phyloP scores from a whole-genome alignment of 208 protist genomes.

The Crithidia sp. region DNA sequence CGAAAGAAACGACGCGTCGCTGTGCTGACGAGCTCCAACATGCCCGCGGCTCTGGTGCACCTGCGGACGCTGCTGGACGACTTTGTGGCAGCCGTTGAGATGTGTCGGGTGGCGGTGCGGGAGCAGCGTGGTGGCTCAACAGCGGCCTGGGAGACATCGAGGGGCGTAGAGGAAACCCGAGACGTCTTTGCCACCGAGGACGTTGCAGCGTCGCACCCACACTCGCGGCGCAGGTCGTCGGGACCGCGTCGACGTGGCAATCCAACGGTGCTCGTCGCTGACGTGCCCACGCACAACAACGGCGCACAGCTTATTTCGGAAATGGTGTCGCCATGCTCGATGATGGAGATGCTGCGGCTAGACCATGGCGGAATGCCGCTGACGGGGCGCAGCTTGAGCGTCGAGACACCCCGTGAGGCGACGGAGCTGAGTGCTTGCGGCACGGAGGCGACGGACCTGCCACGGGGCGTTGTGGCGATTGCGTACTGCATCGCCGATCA shows the following conservation, averaged over 20 bases:
- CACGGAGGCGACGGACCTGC: conserved; percentile 13
- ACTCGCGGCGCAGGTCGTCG: conserved; percentile 6
- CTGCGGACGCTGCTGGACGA: conserved; percentile 27
- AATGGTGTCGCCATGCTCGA: conserved; percentile 3
- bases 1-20: neutral
- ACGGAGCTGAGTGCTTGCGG: conserved; percentile 4
- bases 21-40: neutral
- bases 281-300: conserved; percentile 7
- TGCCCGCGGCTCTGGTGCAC: conserved; percentile 12
- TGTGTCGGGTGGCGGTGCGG: conserved; percentile 19
- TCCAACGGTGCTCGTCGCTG: conserved; percentile 15
- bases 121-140: conserved; percentile 9
- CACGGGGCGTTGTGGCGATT: conserved; percentile 20
- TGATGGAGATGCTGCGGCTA: conserved; percentile 7
- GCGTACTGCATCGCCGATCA: conserved; percentile 28
- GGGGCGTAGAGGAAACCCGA: neutral
- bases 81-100: conserved; percentile 26
- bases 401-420: conserved; percentile 9
- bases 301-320: conserved; percentile 2
- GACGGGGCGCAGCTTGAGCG: conserved; percentile 1
- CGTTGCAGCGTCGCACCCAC: neutral
- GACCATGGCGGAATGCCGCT: conserved; percentile 7
- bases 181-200: conserved; percentile 7
- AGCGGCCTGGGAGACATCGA: conserved; percentile 11
- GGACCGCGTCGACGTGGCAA: conserved; percentile 2